These are phyloP conservation scores for Acanthamoeba castellanii DNA, from an alignment of 208 protist genomes.

Conservation along the genomic window DNA sequence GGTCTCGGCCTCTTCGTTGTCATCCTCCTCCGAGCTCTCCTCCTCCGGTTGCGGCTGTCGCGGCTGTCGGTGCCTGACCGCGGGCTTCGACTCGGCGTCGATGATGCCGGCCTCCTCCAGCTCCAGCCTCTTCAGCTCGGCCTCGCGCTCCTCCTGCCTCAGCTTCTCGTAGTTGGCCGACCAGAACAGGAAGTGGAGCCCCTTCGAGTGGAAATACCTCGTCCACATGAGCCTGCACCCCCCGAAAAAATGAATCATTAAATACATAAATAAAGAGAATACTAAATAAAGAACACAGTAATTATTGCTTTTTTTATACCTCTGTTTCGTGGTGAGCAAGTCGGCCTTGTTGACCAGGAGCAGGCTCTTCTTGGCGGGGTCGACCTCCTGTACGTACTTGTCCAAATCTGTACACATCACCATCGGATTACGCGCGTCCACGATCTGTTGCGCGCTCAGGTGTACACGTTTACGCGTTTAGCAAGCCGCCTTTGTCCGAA, in stretches of 20 bases:
- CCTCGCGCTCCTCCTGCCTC: slow-evolving; percentile 71
- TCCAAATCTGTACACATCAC: slow-evolving; percentile 95
- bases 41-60: slow-evolving; percentile 38
- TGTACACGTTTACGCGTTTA: too few species aligned
- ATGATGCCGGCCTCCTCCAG: neutral
- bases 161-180: slow-evolving; percentile 86
- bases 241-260: neutral
- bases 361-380: slow-evolving; percentile 89
- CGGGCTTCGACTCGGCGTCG: neutral
- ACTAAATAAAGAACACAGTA: too few species aligned
- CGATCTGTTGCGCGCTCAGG: slow-evolving; percentile 26
- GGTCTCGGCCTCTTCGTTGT: neutral
- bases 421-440: slow-evolving; percentile 95
- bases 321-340: slow-evolving; percentile 95
- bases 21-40: neutral
- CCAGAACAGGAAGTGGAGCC: slow-evolving; percentile 95
- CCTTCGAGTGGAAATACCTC: slow-evolving; percentile 92
- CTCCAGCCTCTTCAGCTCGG: slow-evolving; percentile 57
- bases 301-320: slow-evolving; percentile 78
- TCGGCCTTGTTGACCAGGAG: slow-evolving; percentile 99
- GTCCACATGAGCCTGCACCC: slow-evolving; percentile 90
- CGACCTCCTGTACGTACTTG: slow-evolving; percentile 88
- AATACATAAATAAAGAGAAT: neutral
- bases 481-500: neutral
- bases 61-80: neutral